A percentile compares a stretch with the other conserved stretches of the same genome.
These are phyloP conservation scores for Opeltia flavorubescens DNA, from an alignment of 495 filamentous ascomycete genomes.

Conservation along the genomic window DNA sequence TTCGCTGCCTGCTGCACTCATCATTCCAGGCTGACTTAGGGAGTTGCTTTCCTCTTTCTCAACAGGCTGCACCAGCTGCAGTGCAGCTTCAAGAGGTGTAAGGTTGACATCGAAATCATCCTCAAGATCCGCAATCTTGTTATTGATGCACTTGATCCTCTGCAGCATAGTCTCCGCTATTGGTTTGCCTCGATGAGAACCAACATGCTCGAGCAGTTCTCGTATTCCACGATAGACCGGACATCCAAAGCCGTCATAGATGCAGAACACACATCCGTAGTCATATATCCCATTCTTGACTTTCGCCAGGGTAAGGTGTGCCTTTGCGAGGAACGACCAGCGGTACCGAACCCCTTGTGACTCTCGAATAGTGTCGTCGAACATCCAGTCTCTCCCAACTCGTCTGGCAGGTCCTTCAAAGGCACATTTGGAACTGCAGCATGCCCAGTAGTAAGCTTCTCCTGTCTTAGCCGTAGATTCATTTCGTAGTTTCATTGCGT, in stretches of 20 bases:
- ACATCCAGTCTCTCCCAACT: constrained; percentile 10
- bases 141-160: constrained; percentile 18
- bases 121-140: constrained; percentile 4
- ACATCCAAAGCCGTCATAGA: constrained; percentile 16
- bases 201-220: constrained; percentile 14
- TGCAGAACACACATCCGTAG: constrained; percentile 33
- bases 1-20: background rate
- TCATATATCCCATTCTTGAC: constrained; percentile 13
- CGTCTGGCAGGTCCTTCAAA: constrained; percentile 23
- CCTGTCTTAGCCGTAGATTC: constrained; percentile 7
- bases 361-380: constrained; percentile 17
- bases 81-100: background rate
- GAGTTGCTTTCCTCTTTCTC: too few species aligned
- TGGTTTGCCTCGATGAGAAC: constrained; percentile 17
- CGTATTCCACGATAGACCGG: constrained; percentile 20
- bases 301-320: constrained; percentile 20
- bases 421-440: constrained; percentile 21
- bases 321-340: constrained; percentile 35
- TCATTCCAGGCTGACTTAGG: background rate
- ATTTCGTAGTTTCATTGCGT: constrained; percentile 11
- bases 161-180: constrained; percentile 2
- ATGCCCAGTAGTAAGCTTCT: constrained; percentile 21
- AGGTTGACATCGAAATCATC: background rate
- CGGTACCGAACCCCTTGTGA: constrained; percentile 24
- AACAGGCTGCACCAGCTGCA: too few species aligned